These are phyloP conservation scores for Phytophthora ohioensis DNA, from an alignment of 352 stramenopile genomes.

Conservation along the genomic window DNA sequence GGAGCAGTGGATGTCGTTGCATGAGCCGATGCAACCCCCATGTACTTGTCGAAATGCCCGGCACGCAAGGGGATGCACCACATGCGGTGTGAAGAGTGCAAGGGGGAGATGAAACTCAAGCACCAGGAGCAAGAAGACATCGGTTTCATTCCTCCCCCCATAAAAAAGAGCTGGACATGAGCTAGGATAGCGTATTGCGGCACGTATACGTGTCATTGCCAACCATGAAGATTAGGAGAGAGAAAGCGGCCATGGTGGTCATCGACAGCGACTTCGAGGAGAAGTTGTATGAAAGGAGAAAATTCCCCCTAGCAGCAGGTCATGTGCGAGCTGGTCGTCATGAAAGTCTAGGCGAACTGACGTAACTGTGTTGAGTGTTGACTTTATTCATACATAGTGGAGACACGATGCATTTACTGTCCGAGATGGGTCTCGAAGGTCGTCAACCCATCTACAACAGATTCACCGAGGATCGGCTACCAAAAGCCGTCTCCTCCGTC, in stretches of 20 bases:
- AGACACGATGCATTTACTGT: slow-evolving; percentile 32
- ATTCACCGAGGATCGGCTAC: no score
- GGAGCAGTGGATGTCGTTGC: slow-evolving; percentile 6
- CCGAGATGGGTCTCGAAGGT: no score
- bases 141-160: slow-evolving; percentile 29
- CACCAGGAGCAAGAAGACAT: slow-evolving; percentile 50
- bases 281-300: slow-evolving; percentile 94
- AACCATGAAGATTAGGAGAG: slow-evolving; percentile 87
- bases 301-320: slow-evolving; percentile 95
- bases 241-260: slow-evolving; percentile 85
- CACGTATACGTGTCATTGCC: slow-evolving; percentile 54
- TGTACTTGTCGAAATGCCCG: slow-evolving; percentile 56
- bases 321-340: slow-evolving; percentile 71
- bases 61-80: slow-evolving; percentile 69
- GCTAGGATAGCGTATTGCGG: slow-evolving; percentile 68
- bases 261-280: slow-evolving; percentile 96
- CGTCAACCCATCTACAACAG: no score
- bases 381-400: no score
- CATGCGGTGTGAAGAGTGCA: slow-evolving; percentile 79
- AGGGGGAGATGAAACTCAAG: slow-evolving; percentile 88
- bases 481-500: no score
- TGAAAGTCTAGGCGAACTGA: background rate
- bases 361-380: background rate
- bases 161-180: slow-evolving; percentile 78
- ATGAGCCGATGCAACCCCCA: slow-evolving; percentile 11